Percentiles rank a stretch among this genome's conserved stretches.
Conservation (phyloP, 371 early-diverging fungal species). For the Mucor indicus region DNA sequence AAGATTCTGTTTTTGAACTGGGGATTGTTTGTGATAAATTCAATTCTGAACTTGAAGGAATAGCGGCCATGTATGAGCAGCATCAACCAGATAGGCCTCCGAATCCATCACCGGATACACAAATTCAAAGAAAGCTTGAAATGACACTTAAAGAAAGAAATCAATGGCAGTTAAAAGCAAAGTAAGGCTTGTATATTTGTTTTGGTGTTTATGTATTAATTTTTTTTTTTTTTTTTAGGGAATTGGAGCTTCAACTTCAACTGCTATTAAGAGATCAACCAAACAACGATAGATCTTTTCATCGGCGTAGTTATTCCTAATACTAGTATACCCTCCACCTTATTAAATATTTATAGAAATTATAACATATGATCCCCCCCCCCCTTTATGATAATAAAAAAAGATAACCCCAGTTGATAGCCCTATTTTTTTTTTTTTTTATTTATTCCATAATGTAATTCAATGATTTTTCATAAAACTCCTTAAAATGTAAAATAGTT, state of each 20-base stretch:
- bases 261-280: background rate
- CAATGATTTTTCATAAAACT: too few relatives aligned
- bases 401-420: too few relatives aligned
- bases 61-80: constrained; percentile 8
- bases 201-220: background rate
- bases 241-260: constrained; percentile 10
- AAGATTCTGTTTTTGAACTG: constrained; percentile 15
- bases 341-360: too few relatives aligned
- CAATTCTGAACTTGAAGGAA: constrained; percentile 11
- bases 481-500: too few relatives aligned
- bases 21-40: constrained; percentile 24
- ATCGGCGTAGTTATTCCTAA: too few relatives aligned
- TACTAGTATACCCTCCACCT: too few relatives aligned
- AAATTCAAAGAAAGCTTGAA: constrained; percentile 25
- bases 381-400: background rate
- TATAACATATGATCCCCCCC: too few relatives aligned
- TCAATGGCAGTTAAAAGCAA: constrained; percentile 38
- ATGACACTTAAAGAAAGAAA: constrained; percentile 29
- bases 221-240: constrained; percentile 4
- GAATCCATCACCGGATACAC: constrained; percentile 29
- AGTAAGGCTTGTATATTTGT: constrained; percentile 11
- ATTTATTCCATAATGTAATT: too few relatives aligned
- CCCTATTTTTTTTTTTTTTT: too few relatives aligned
- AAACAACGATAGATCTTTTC: background rate
- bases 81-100: constrained; percentile 13